phyloP scores from a whole-genome alignment of 441 rosid species.

The Eruca vesicaria region DNA sequence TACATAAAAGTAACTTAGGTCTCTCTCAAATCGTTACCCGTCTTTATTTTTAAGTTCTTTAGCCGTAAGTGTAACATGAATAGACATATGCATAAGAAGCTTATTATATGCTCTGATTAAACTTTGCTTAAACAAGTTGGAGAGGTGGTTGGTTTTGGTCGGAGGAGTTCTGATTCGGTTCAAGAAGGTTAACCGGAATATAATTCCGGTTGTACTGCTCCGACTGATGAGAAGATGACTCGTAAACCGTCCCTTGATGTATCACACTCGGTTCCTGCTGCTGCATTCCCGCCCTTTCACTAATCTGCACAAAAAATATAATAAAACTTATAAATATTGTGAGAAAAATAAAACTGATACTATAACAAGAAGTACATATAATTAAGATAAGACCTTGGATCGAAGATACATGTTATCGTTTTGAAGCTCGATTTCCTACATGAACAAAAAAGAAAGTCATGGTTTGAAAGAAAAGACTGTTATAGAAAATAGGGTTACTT shows the following conservation, averaged over 20 bases:
- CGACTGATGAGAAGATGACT: slow-evolving; percentile 40
- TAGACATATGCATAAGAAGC: slow-evolving; percentile 10
- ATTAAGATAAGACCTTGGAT: slow-evolving; percentile 45
- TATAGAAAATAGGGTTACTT: not conserved
- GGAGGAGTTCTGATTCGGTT: slow-evolving; percentile 53
- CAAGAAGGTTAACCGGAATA: slow-evolving; percentile 59
- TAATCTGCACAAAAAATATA: slow-evolving; percentile 45
- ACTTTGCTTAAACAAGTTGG: slow-evolving; percentile 55
- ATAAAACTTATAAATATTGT: not conserved
- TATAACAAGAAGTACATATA: not conserved
- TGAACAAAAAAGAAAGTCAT: not conserved
- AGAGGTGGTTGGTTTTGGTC: slow-evolving; percentile 55
- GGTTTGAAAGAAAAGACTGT: not conserved
- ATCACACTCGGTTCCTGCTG: slow-evolving; percentile 42
- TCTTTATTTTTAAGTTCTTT: not conserved
- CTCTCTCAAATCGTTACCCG: slow-evolving; percentile 24
- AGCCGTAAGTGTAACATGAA: slow-evolving; percentile 7
- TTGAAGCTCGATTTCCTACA: slow-evolving; percentile 74
- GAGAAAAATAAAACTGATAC: not conserved
- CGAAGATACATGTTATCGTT: slow-evolving; percentile 73
- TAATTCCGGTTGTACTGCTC: slow-evolving; percentile 53
- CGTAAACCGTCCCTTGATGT: slow-evolving; percentile 43
- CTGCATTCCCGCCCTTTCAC: slow-evolving; percentile 59
- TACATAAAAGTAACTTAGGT: slow-evolving; percentile 18
- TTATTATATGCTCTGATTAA: not conserved